A percentile compares a stretch with the other conserved stretches of the same genome.
Evolutionary conservation across 495 filamentous ascomycete genomes (phyloP).

Genomic region (Podospora didyma): DNA sequence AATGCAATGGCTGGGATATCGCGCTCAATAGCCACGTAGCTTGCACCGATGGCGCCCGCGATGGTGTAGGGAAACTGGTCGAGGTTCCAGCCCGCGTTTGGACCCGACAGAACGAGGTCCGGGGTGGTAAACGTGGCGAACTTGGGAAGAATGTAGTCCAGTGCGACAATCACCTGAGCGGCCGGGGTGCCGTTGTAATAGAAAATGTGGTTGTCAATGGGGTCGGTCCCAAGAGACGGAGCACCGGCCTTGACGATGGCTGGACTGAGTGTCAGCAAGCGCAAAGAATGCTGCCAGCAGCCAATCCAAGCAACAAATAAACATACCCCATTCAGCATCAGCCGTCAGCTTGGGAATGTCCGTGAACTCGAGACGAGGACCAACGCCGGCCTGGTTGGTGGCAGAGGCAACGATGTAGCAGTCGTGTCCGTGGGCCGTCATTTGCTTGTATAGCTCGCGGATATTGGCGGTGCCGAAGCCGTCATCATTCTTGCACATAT

Average conservation of each 20-base stretch:
- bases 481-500: constrained; percentile 33
- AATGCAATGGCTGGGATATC: constrained; percentile 37
- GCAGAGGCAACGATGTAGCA: constrained; percentile 33
- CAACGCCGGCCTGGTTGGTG: constrained; percentile 21
- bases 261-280: constrained; percentile 14
- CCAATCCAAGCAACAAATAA: not conserved
- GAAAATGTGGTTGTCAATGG: constrained; percentile 39
- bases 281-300: too few species aligned
- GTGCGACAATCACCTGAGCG: constrained; percentile 34
- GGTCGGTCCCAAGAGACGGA: constrained; percentile 31
- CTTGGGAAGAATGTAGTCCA: constrained; percentile 49
- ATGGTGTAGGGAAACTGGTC: constrained; percentile 37
- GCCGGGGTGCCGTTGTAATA: constrained; percentile 46
- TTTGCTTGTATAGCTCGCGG: constrained; percentile 36
- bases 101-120: constrained; percentile 39
- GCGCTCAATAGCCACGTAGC: constrained; percentile 35
- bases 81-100: constrained; percentile 36
- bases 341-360: constrained; percentile 24
- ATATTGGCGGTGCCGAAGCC: constrained; percentile 41
- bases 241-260: constrained; percentile 28
- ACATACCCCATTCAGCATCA: constrained; percentile 15
- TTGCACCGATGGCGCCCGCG: constrained; percentile 34
- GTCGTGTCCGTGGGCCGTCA: constrained; percentile 35
- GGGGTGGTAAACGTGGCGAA: constrained; percentile 32
- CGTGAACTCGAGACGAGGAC: constrained; percentile 25